Evolutionary conservation across 2,329 filamentous ascomycete species (phyloP).

Genomic region (Albophoma yamanashiensis): DNA sequence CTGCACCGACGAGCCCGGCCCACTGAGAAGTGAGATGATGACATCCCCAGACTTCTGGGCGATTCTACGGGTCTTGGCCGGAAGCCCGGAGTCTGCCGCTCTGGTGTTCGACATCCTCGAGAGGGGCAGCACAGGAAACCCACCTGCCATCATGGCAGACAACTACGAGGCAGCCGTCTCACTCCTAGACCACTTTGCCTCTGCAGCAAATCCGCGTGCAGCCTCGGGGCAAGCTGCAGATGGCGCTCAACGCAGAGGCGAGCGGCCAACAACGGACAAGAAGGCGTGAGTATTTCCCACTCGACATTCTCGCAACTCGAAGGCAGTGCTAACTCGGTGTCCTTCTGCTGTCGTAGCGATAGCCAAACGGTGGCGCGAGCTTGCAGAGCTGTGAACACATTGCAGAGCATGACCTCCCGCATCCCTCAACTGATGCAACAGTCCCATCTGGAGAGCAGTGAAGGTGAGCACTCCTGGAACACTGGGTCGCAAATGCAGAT

Average conservation of each 20-base stretch:
- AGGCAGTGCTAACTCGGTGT: neutral
- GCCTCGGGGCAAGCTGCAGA: constrained; percentile 60
- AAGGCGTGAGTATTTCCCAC: constrained; percentile 12
- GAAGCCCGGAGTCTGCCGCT: constrained; percentile 57
- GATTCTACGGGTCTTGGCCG: constrained; percentile 66
- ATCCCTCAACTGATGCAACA: constrained; percentile 84
- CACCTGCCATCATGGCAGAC: constrained; percentile 79
- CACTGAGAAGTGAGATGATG: constrained; percentile 83
- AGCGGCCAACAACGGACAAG: constrained; percentile 12
- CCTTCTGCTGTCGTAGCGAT: constrained; percentile 11
- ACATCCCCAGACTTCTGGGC: constrained; percentile 97
- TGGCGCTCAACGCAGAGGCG: constrained; percentile 25
- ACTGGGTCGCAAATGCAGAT: neutral
- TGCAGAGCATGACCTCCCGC: constrained; percentile 71
- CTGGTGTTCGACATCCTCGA: constrained; percentile 84
- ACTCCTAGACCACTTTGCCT: constrained; percentile 82
- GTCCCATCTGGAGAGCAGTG: constrained; percentile 78
- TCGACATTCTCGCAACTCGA: neutral
- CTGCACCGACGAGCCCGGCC: constrained; percentile 68
- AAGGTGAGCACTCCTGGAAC: constrained; percentile 42
- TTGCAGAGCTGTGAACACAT: constrained; percentile 67
- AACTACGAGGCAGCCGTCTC: constrained; percentile 86
- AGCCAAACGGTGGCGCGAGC: constrained; percentile 59
- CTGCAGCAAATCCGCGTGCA: constrained; percentile 64
- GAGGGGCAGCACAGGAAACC: constrained; percentile 60